phyloP scores from a whole-genome alignment of 1,139 yeast species.

The Kluyveromyces sp. region DNA sequence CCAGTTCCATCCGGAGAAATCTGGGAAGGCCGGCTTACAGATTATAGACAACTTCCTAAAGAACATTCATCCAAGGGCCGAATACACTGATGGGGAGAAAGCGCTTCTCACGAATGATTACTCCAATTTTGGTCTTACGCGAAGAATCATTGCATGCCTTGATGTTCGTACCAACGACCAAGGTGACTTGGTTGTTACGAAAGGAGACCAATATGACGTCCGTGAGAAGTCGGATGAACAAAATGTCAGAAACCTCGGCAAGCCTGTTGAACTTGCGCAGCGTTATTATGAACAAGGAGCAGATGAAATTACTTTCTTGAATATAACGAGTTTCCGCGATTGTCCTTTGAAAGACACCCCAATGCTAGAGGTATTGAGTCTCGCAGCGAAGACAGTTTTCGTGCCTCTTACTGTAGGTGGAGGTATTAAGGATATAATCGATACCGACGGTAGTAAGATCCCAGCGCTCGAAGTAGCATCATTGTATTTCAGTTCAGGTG shows the following conservation, averaged over 20 bases:
- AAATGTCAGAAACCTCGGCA: conserved; percentile 83
- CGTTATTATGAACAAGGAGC: conserved; percentile 91
- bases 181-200: conserved; percentile 94
- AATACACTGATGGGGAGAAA: conserved; percentile 20
- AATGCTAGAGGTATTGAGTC: conserved; percentile 79
- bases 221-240: conserved; percentile 55
- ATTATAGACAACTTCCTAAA: conserved; percentile 66
- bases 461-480: conserved; percentile 89
- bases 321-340: conserved; percentile 90
- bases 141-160: conserved; percentile 89
- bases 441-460: conserved; percentile 67
- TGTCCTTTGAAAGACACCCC: conserved; percentile 90
- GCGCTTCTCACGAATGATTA: conserved; percentile 35
- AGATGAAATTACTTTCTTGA: conserved; percentile 89
- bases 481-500: conserved; percentile 88
- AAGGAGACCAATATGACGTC: conserved; percentile 97
- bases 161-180: conserved; percentile 93
- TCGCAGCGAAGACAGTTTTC: conserved; percentile 82
- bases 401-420: conserved; percentile 98
- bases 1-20: conserved; percentile 96
- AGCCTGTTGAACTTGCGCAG: conserved; percentile 90
- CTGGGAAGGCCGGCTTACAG: conserved; percentile 81
- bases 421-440: conserved; percentile 84
- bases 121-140: conserved; percentile 65
- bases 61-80: conserved; percentile 35